Base-by-base conservation (phyloP, 306 rosid genomes). In the Urtica urens region DNA sequence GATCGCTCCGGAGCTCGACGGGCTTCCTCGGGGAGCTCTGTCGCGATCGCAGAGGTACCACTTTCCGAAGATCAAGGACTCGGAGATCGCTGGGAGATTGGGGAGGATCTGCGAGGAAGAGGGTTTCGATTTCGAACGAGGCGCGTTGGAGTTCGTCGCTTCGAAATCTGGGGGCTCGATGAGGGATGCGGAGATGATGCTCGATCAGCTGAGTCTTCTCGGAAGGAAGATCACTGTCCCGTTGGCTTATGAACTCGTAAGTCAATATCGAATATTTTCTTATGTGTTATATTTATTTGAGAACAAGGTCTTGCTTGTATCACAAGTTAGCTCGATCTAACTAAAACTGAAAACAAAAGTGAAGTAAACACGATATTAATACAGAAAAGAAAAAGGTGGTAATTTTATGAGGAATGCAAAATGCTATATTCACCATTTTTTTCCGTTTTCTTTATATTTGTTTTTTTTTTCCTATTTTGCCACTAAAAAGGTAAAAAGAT, bases 141-240 rank as follows among this genome's bases (percentile, higher is more conserved):
- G 34, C 52, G 86, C 86, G 48, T 63, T 86, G 59, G 70, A 72
- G 72, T 75, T 82, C 15, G 66, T 86, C 53, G 85, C 94, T 45
- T 50, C 78, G 29, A 82, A 77, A 60, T 82, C 90, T 0, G 70
- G 65, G 46, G 94, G 96, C 44, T 86, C 96, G 23, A 70, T 86
- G 37, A 79, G 96, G 73, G 96, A 82, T 69, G 96, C 90, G 12
- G 93, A 82, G 74, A 86, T 77, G 79, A 77, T 82, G 90, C 86
- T 86, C 58, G 94, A 86, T 70, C 96, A 86, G 64, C 72, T 86
- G 43, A 82, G 96, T 74, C 81, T 86, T 67, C 83, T 86, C 19
- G 80, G 81, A 17, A 82, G 57, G 74, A 86, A 31, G 66, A 68
- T 86, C 67, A 70, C 79, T n/a, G 21, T 68, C 55, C 55, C 76